Conservation (phyloP, 768 basidiomycete genomes). For the Ephemerocybe angulata region DNA sequence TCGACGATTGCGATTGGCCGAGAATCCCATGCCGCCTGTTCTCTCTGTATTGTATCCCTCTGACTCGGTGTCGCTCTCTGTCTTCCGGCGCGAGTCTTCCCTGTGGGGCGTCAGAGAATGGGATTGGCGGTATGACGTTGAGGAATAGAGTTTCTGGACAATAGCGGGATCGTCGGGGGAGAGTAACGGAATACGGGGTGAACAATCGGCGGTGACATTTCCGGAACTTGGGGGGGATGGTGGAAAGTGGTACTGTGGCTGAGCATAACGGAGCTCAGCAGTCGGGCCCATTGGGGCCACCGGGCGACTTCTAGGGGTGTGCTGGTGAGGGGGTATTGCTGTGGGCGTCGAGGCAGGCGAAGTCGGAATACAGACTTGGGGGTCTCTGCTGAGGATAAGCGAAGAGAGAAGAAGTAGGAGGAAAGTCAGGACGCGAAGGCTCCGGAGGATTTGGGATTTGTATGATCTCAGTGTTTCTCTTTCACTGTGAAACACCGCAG, state of each 20-base stretch:
- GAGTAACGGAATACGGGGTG: slow-evolving; percentile 29
- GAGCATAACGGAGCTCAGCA: slow-evolving; percentile 20
- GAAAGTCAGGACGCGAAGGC: too few relatives aligned
- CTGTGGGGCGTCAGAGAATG: slow-evolving; percentile 23
- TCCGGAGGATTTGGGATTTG: too few relatives aligned
- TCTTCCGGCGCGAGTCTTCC: slow-evolving; percentile 22
- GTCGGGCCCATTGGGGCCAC: slow-evolving; percentile 20
- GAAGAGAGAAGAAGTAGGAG: not conserved
- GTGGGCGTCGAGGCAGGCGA: not conserved
- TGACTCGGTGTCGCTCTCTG: slow-evolving; percentile 37
- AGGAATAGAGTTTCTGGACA: slow-evolving; percentile 15
- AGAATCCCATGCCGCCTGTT: slow-evolving; percentile 25
- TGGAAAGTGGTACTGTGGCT: slow-evolving; percentile 34
- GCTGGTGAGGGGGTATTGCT: not conserved
- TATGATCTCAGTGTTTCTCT: not conserved
- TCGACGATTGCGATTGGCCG: slow-evolving; percentile 25
- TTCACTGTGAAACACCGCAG: not conserved
- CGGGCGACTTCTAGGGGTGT: not conserved
- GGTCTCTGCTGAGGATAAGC: not conserved
- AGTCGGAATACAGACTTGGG: not conserved
- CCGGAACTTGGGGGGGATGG: slow-evolving; percentile 47
- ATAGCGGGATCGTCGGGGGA: slow-evolving; percentile 23
- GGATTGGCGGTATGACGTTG: slow-evolving; percentile 22
- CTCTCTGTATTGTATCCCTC: slow-evolving; percentile 45
- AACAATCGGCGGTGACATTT: slow-evolving; percentile 36